Evolutionary conservation across 139 green algal genomes (phyloP).

Genomic region (Trebouxia sp.): DNA sequence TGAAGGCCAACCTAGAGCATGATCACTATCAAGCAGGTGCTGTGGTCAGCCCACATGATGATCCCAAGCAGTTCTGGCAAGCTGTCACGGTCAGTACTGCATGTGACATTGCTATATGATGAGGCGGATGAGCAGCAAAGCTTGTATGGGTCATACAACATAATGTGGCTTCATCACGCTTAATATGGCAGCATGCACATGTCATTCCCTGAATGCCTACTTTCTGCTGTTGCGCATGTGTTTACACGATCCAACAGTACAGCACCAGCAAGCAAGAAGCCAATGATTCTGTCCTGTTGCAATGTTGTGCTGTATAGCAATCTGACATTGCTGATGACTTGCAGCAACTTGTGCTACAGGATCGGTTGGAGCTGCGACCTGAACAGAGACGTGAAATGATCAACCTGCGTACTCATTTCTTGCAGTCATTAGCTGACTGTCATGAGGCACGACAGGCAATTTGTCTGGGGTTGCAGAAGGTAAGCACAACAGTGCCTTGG

Average conservation of each 20-base stretch:
- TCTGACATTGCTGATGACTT: background rate
- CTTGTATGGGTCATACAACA: too few species aligned
- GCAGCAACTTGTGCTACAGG: background rate
- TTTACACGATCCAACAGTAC: background rate
- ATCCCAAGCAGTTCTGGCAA: constrained; percentile 17
- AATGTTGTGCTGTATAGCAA: too few species aligned
- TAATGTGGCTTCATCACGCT: too few species aligned
- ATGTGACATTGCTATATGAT: too few species aligned
- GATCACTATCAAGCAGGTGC: constrained; percentile 1
- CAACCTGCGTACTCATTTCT: background rate
- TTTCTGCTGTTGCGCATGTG: background rate
- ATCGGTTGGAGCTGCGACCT: background rate
- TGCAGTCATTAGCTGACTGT: background rate
- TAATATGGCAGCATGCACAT: too few species aligned
- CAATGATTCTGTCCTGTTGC: too few species aligned
- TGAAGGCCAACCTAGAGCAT: constrained; percentile 18
- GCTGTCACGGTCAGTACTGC: background rate
- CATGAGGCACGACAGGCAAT: background rate
- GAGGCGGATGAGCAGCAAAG: too few species aligned
- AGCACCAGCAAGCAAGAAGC: background rate
- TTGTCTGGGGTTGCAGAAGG: constrained; percentile 3
- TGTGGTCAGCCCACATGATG: background rate
- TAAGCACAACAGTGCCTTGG: background rate
- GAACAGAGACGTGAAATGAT: background rate
- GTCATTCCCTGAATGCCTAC: too few species aligned